Evolutionary conservation across 1,139 yeast species (phyloP).

Genomic region (Geotrichum aggregatum): DNA sequence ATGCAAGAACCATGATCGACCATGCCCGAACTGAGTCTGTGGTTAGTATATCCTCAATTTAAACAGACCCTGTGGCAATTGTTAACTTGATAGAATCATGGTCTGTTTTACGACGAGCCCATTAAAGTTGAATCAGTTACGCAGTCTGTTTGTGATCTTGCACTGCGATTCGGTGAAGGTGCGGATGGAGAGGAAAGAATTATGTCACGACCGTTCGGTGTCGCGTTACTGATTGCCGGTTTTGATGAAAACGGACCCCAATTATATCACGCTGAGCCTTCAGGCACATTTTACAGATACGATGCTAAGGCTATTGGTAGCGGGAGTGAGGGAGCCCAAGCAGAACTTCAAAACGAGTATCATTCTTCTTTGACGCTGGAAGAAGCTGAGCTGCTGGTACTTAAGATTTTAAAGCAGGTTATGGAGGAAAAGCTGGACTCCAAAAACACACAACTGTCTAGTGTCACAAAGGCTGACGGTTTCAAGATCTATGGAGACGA

Average conservation of each 20-base stretch:
- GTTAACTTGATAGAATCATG: slow-evolving; percentile 51
- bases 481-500: slow-evolving; percentile 82
- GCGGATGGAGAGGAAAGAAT: slow-evolving; percentile 95
- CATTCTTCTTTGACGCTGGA: slow-evolving; percentile 88
- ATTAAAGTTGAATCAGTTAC: slow-evolving; percentile 91
- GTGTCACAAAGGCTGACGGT: slow-evolving; percentile 83
- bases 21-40: slow-evolving; percentile 88
- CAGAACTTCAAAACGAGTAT: slow-evolving; percentile 94
- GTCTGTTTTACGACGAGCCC: slow-evolving; percentile 85
- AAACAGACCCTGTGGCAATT: neutral
- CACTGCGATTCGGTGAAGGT: slow-evolving; percentile 96
- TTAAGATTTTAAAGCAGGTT: slow-evolving; percentile 91
- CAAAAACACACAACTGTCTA: slow-evolving; percentile 90
- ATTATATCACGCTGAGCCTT: slow-evolving; percentile 95
- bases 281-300: slow-evolving; percentile 95
- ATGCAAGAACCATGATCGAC: slow-evolving; percentile 97
- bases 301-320: slow-evolving; percentile 99
- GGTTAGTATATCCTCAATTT: slow-evolving; percentile 34
- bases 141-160: slow-evolving; percentile 94
- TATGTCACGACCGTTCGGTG: slow-evolving; percentile 99
- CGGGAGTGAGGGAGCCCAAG: slow-evolving; percentile 98
- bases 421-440: slow-evolving; percentile 98
- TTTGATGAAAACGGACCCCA: slow-evolving; percentile 95
- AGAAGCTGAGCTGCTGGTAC: slow-evolving; percentile 87
- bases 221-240: slow-evolving; percentile 93